Evolutionary conservation across 495 filamentous ascomycete species (phyloP).

Genomic region (Annulohypoxylon maeteangense): DNA sequence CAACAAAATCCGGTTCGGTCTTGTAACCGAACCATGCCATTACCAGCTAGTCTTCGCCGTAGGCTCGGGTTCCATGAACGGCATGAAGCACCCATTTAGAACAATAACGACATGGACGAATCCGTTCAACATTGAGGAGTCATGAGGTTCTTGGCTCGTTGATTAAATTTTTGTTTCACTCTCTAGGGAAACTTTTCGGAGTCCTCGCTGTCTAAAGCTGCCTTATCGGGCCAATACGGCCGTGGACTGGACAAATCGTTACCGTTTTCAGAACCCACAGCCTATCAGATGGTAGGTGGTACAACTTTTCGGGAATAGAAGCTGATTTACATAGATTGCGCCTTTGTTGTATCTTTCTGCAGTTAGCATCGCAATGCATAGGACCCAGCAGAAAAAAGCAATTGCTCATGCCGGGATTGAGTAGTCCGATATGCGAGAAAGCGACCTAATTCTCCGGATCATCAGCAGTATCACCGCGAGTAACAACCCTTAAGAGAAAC

Average conservation of each 20-base stretch:
- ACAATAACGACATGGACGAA: background rate
- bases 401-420: background rate
- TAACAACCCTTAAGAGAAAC: conserved; percentile 7
- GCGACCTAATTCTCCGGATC: conserved; percentile 30
- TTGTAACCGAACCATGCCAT: conserved; percentile 15
- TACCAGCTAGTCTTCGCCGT: conserved; percentile 32
- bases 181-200: background rate
- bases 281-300: background rate
- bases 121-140: conserved; percentile 13
- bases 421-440: conserved; percentile 11
- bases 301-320: conserved; percentile 15
- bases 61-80: conserved; percentile 24
- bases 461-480: conserved; percentile 17
- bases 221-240: conserved; percentile 13
- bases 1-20: conserved; percentile 6
- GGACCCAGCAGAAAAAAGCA: background rate
- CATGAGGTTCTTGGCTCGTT: conserved; percentile 7
- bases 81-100: background rate
- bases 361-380: conserved; percentile 7
- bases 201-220: conserved; percentile 6
- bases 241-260: conserved; percentile 5
- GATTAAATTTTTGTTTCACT: background rate
- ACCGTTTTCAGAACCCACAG: background rate
- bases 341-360: conserved; percentile 1
- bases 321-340: background rate